Percentiles rank a stretch among this genome's conserved stretches.
These are phyloP conservation scores for Zea mays DNA, from an alignment of 176 grass and related monocot genomes.

Conservation along the genomic window Zm-B73-REFERENCE-NAM-5.0 NC_050104.1:136460001-136460500, in stretches of 20 bases:
- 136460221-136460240: conserved; percentile 64
- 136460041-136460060: conserved; percentile 36
- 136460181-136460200: conserved; percentile 51
- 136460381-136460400: conserved; percentile 44
- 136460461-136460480: conserved; percentile 85
- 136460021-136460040: conserved; percentile 13
- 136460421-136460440: conserved; percentile 72
- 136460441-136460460: conserved; percentile 85
- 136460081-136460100: conserved; percentile 87
- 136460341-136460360: conserved; percentile 42
- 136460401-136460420: conserved; percentile 39
- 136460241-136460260: conserved; percentile 64
- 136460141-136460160: conserved; percentile 91
- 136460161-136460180: conserved; percentile 56
- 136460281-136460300: conserved; percentile 60
- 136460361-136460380: conserved; percentile 81
- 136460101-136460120: conserved; percentile 75
- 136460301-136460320: conserved; percentile 66
- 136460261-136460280: conserved; percentile 61
- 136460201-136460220: conserved; percentile 41
- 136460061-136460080: conserved; percentile 82
- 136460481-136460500: conserved; percentile 73
- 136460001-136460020: background rate
- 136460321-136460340: conserved; percentile 43
- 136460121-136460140: conserved; percentile 76